Conservation (phyloP, 495 filamentous ascomycete species). For the Penicillium canariense region DNA sequence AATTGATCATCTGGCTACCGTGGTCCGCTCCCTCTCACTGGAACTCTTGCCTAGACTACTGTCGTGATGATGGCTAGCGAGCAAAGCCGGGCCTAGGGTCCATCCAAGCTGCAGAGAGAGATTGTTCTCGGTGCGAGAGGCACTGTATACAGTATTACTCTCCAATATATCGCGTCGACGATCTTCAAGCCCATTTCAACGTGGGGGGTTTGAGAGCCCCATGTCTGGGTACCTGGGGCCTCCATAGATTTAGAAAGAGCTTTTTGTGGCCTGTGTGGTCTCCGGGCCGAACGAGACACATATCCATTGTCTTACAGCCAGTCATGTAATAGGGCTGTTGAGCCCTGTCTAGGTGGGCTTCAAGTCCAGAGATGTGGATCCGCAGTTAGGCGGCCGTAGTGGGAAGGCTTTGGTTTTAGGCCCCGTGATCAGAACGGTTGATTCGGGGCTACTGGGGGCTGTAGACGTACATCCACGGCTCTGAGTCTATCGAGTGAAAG, state of each 20-base stretch:
- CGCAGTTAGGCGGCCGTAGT: background rate
- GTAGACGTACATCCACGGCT: background rate
- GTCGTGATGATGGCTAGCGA: background rate
- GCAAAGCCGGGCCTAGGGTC: too few species aligned
- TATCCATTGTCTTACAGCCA: background rate
- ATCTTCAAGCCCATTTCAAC: background rate
- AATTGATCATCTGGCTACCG: background rate
- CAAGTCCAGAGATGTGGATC: background rate
- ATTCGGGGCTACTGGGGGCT: too few species aligned
- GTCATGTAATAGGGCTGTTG: slow-evolving; percentile 1
- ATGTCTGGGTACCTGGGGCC: background rate
- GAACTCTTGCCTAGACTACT: background rate
- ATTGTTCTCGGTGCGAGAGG: too few species aligned
- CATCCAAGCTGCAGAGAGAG: too few species aligned
- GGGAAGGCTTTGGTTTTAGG: background rate
- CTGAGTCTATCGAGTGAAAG: too few species aligned
- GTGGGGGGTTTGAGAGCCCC: background rate
- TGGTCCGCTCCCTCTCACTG: background rate
- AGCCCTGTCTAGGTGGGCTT: background rate
- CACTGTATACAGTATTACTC: too few species aligned
- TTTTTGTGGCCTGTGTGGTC: background rate
- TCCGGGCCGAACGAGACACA: background rate
- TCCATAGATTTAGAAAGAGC: background rate
- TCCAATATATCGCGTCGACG: too few species aligned
- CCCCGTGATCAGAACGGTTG: too few species aligned